Evolutionary conservation across 1,284 basidiomycete genomes (phyloP), one percentile per base, ranked within the genome.

Genomic region (Tetrapyrgos nigripes): DNA sequence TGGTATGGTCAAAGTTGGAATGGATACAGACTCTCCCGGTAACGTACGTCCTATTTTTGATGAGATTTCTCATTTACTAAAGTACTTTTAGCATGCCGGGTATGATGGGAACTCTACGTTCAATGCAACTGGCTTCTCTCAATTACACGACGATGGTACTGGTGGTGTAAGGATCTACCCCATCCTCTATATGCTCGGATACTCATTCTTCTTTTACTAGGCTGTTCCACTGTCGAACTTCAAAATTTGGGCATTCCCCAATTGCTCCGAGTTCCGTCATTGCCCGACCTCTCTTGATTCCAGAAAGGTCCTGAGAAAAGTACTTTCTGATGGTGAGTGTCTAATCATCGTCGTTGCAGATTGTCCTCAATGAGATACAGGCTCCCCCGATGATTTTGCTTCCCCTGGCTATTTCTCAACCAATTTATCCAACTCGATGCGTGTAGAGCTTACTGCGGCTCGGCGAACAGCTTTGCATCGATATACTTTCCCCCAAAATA

Each of bases 331-430:
- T 63, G 84, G 85, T 83, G 48, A 4, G 65, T 14, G 33, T 53
- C 27, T 14, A 46, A 45, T 13, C 4, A 26, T 14, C 24, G 29
- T n/a, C 17, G 10, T 26, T 28, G 13, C 47, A 31, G 28, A 10
- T 19, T 17, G 3, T 29, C 14, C 14, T 37, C 11, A 31, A 40
- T 43, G 19, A 19, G 37, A 43, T 21, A 8, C 23, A 86, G 84
- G 83, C n/a, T 73, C 75, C 33, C 80, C 85, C 1, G 85, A 87
- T 60, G 85, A 87, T 61, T 78, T 76, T 53, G 84, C 85, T 9
- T 83, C 83, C 13, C 86, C 86, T 0, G 86, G 86, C 45, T 88
- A 87, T 67, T 88, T 88, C 66, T 77, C 85, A 0, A 81, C 82
- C 1, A 87, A 86, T 63, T 72, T 87, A 4, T 82, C 83, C 1